Percentiles rank a stretch among this genome's conserved stretches.
Conservation (phyloP, 2,329 filamentous ascomycete species). For the Leptodontidium sp. region DNA sequence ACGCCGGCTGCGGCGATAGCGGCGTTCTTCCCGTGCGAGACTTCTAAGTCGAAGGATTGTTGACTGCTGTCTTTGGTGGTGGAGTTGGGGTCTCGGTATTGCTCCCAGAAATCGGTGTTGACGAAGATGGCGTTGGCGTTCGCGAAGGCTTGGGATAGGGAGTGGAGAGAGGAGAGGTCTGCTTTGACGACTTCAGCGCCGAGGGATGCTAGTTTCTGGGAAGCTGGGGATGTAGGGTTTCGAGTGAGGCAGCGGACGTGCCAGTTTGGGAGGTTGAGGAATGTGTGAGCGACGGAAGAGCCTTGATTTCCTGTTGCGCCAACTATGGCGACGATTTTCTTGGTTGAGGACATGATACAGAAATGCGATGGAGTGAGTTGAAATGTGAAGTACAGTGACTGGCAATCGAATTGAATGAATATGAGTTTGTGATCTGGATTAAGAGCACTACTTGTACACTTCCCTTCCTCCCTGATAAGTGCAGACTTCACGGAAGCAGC, state of each 20-base stretch:
- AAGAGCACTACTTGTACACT: not conserved
- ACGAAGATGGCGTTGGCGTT: slow-evolving; percentile 42
- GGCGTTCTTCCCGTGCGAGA: slow-evolving; percentile 43
- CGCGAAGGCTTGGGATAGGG: slow-evolving; percentile 38
- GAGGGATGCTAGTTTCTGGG: slow-evolving; percentile 28
- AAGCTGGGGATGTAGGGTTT: slow-evolving; percentile 32
- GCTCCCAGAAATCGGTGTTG: slow-evolving; percentile 42
- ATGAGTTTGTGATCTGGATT: not conserved
- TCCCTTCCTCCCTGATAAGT: not conserved
- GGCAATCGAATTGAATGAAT: not conserved
- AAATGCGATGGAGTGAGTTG: not conserved
- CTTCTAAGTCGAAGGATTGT: slow-evolving; percentile 36
- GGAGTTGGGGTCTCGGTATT: slow-evolving; percentile 10
- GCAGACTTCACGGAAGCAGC: not conserved
- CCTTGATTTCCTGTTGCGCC: slow-evolving; percentile 69
- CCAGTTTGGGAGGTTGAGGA: slow-evolving; percentile 40
- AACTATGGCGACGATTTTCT: slow-evolving; percentile 62
- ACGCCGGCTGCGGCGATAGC: slow-evolving; percentile 42
- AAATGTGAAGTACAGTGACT: not conserved
- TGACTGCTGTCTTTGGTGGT: slow-evolving; percentile 21
- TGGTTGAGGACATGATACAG: slow-evolving; percentile 28
- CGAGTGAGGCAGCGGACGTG: slow-evolving; percentile 41
- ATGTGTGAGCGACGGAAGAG: slow-evolving; percentile 56
- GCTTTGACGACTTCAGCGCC: slow-evolving; percentile 43
- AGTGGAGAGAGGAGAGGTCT: slow-evolving; percentile 37